phyloP scores from a whole-genome alignment of 148 eudicot genomes.

The Rheum nobile region DNA sequence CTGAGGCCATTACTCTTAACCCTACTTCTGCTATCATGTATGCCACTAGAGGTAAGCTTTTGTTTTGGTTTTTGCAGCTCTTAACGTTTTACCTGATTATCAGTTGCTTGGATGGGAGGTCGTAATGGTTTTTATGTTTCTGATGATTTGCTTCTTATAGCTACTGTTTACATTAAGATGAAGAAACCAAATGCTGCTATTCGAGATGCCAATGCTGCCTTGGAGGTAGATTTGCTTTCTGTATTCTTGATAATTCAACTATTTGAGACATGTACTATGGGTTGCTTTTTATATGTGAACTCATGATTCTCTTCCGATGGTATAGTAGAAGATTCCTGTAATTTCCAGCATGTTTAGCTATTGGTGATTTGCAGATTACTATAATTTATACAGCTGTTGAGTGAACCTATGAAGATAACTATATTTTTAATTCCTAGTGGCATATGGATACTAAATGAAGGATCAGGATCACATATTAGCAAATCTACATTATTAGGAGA shows the following conservation, averaged over 20 bases:
- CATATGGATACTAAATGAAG: neutral
- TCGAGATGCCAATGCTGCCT: constrained; percentile 82
- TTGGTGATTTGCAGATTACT: neutral
- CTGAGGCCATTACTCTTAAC: constrained; percentile 73
- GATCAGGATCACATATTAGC: neutral
- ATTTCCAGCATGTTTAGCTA: neutral
- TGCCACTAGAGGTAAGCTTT: constrained; percentile 63
- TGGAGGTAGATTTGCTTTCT: constrained; percentile 35
- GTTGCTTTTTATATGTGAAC: neutral
- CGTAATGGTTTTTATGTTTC: neutral
- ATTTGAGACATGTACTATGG: neutral
- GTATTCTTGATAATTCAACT: neutral
- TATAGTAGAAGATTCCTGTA: neutral
- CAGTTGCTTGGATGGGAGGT: neutral
- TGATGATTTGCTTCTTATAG: constrained; percentile 23
- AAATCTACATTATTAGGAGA: neutral
- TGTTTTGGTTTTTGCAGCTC: neutral
- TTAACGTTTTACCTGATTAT: neutral
- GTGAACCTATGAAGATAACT: neutral
- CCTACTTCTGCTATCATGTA: constrained; percentile 86
- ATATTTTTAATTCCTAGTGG: neutral
- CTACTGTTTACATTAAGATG: constrained; percentile 73
- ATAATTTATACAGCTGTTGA: neutral
- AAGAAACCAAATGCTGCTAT: constrained; percentile 96
- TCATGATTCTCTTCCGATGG: constrained; percentile 2